Evolutionary conservation across 192 early-diverging fungal genomes (phyloP), one percentile per base, ranked within the genome.

Genomic region (Coemansia sp.): DNA sequence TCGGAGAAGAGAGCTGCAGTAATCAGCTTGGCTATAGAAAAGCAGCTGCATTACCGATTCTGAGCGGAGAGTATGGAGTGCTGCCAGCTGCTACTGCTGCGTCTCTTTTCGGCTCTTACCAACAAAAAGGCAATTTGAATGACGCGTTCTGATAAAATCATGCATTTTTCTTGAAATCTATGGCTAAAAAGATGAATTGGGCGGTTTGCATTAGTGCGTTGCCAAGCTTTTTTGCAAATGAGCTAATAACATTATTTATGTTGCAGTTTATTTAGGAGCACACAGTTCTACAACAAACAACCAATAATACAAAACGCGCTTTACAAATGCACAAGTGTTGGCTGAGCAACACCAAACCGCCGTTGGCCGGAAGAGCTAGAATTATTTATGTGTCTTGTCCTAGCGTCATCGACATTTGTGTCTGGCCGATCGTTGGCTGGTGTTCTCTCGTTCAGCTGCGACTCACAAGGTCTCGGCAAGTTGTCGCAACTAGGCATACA

Each of bases 321-420:
- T 57, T 37, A 59, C 57, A 59, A 25, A 23, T 59, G 57, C 38
- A 59, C 39, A 14, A 59, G 57, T 7, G 38, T 39, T 45, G 57
- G 57, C 14, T 39, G 41, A 7, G 57, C 57, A 59, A 59, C 57
- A 10, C 57, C 57, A 31, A 59, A 59, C 17, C 55, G 55, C 35
- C 21, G 27, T 4, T 26, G 27, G 35, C 21, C 29, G n/a, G 55
- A 9, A 22, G 43, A 47, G 6, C 55, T 17, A n/a, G 12, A 9
- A 6, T 8, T 17, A 17, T 37, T 19, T n/a, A 37, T 57, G 55
- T 27, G 5, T 6, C 16, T 8, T 19, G 48, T 49, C 7, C 4
- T 49, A 7, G 19, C 2, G 48, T n/a, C 19, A 12, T 57, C 35
- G 3, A 31, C 29, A 16, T 37, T 16, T 1, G 16, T 37, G 35